Evolutionary conservation across 495 filamentous ascomycete species (phyloP).

Genomic region (Alectoria sarmentosa): DNA sequence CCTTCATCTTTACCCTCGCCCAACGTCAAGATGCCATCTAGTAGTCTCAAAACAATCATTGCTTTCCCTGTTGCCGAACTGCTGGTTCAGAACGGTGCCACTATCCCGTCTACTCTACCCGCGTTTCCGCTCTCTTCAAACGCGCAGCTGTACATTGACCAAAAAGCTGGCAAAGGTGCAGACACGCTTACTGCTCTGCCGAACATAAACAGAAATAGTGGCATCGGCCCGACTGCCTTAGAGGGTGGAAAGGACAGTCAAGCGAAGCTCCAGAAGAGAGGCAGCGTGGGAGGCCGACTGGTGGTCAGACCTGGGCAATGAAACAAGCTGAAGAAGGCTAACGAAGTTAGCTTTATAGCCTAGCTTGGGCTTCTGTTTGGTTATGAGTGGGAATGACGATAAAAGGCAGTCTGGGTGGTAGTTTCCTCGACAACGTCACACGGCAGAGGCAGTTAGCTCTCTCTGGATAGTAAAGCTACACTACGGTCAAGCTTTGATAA

Average conservation of each 20-base stretch:
- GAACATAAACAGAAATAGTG: constrained; percentile 31
- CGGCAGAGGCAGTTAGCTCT: not conserved
- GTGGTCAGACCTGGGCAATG: constrained; percentile 26
- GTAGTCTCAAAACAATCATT: constrained; percentile 26
- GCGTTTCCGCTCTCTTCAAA: constrained; percentile 69
- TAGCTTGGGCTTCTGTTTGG: constrained; percentile 5
- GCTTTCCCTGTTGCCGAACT: constrained; percentile 87
- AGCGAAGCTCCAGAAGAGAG: constrained; percentile 46
- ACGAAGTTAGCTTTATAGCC: not conserved
- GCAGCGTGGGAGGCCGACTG: constrained; percentile 44
- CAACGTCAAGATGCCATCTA: constrained; percentile 17
- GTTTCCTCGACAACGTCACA: not conserved
- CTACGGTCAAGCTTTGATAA: not conserved
- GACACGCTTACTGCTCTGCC: constrained; percentile 44
- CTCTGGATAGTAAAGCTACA: constrained; percentile 6
- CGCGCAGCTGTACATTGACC: constrained; percentile 76
- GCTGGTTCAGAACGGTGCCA: constrained; percentile 88
- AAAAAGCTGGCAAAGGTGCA: constrained; percentile 53
- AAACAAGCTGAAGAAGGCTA: not conserved
- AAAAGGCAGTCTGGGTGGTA: not conserved
- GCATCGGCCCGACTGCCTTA: constrained; percentile 2
- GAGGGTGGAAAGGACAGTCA: constrained; percentile 32
- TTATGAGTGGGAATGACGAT: not conserved
- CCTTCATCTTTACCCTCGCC: constrained; percentile 34
- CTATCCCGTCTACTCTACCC: constrained; percentile 65